These are phyloP conservation scores for Candolleomyces efflorescens DNA, from an alignment of 768 basidiomycete species.

Conservation along the genomic window DNA sequence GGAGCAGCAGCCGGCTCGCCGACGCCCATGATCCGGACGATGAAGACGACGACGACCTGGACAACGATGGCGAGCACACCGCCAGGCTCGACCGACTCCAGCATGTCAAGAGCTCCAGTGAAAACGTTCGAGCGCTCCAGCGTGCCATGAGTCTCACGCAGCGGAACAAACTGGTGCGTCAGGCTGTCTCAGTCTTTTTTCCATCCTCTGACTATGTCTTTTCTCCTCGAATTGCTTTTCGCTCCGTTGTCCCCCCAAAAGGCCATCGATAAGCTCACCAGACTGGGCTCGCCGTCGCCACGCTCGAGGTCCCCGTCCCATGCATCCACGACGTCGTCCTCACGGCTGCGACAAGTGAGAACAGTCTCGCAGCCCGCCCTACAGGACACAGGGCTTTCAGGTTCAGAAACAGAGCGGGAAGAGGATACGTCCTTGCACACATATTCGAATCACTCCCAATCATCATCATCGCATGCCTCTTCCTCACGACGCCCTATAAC, in stretches of 20 bases:
- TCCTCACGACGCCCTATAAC: constrained; percentile 15
- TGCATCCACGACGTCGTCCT: constrained; percentile 26
- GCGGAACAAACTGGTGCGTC: constrained; percentile 67
- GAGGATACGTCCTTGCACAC: constrained; percentile 30
- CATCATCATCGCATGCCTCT: constrained; percentile 18
- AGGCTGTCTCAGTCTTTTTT: constrained; percentile 11
- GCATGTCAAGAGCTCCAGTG: constrained; percentile 34
- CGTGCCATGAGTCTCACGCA: constrained; percentile 67
- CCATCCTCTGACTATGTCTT: constrained; percentile 13
- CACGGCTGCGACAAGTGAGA: constrained; percentile 17
- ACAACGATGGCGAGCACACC: constrained; percentile 61
- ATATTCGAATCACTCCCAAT: constrained; percentile 23
- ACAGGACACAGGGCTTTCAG: constrained; percentile 46
- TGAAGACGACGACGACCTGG: constrained; percentile 39
- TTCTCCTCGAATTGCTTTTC: constrained; percentile 26
- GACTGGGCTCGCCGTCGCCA: constrained; percentile 50
- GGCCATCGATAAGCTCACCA: constrained; percentile 67
- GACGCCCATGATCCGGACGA: constrained; percentile 45
- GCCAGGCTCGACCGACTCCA: constrained; percentile 39
- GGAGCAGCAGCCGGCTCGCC: constrained; percentile 22
- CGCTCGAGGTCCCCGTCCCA: constrained; percentile 18
- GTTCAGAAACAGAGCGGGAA: constrained; percentile 83
- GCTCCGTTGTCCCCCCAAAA: constrained; percentile 26
- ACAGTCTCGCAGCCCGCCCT: constrained; percentile 18
- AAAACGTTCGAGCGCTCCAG: constrained; percentile 58